A percentile compares a stretch with the other conserved stretches of the same genome.
These are phyloP conservation scores for Trichoderma asperellum DNA, from an alignment of 2,329 filamentous ascomycete species.

Conservation along the genomic window DNA sequence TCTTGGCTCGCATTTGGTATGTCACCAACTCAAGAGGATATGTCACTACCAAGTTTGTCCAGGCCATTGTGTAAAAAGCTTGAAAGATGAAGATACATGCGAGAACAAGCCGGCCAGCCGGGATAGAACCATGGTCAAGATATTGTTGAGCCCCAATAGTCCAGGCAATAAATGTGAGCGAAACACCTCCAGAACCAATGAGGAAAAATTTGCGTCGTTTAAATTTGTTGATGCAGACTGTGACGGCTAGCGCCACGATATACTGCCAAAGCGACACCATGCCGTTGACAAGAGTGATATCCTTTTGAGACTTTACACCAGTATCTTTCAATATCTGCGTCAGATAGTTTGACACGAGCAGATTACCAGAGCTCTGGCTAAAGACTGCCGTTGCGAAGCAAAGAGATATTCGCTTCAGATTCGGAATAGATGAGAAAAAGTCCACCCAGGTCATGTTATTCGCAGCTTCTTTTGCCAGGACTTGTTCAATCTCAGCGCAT, in stretches of 20 bases:
- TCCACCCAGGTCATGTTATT: constrained; percentile 49
- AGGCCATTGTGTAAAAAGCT: constrained; percentile 48
- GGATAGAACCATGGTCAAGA: constrained; percentile 39
- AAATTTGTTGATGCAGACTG: constrained; percentile 44
- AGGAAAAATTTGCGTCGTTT: constrained; percentile 47
- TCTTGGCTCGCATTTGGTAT: constrained; percentile 49
- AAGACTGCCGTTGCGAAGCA: constrained; percentile 48
- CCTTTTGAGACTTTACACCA: constrained; percentile 43
- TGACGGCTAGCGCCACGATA: constrained; percentile 46
- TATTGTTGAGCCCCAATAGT: constrained; percentile 46
- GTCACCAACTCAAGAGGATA: constrained; percentile 50
- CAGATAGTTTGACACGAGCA: constrained; percentile 49
- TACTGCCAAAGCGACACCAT: constrained; percentile 50
- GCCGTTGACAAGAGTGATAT: constrained; percentile 48
- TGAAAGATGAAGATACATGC: constrained; percentile 50
- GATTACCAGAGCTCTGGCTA: constrained; percentile 47
- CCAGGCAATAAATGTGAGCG: constrained; percentile 47
- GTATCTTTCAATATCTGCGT: constrained; percentile 46
- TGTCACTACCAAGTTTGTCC: constrained; percentile 49
- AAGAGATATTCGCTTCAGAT: constrained; percentile 46
- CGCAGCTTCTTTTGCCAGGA: constrained; percentile 26
- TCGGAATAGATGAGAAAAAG: constrained; percentile 46
- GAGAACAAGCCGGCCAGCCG: constrained; percentile 43
- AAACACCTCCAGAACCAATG: constrained; percentile 44
- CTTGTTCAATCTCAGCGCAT: constrained; percentile 25